Evolutionary conservation across 306 rosid species (phyloP).

Genomic region (Amphicarpaea edgeworthii): DNA sequence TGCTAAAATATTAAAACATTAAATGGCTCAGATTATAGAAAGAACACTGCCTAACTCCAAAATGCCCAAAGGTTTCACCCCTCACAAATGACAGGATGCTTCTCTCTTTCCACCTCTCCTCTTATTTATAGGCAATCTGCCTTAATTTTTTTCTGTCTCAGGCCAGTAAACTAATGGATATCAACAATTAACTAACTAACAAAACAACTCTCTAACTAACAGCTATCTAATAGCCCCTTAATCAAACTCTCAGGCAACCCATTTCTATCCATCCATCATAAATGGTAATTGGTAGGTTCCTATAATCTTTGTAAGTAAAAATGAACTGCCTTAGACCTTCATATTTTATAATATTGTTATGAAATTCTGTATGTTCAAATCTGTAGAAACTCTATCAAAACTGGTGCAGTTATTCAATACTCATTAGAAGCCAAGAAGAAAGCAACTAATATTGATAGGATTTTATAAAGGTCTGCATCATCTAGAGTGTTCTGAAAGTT

Average conservation of each 20-base stretch:
- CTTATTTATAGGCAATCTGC: background rate
- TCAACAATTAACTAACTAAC: background rate
- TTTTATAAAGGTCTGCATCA: constrained; percentile 5
- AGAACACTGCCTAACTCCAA: background rate
- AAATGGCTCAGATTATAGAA: background rate
- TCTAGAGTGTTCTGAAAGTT: background rate
- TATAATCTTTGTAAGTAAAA: background rate
- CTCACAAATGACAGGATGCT: background rate
- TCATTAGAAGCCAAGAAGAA: constrained; percentile 19
- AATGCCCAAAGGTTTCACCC: background rate
- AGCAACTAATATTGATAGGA: background rate
- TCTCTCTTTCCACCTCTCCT: background rate
- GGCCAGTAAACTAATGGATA: background rate
- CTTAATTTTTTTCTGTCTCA: background rate
- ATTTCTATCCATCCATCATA: constrained; percentile 6
- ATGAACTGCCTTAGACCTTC: constrained; percentile 2
- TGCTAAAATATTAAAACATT: background rate
- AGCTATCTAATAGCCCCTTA: background rate
- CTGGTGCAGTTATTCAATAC: constrained; percentile 20
- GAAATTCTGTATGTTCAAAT: background rate
- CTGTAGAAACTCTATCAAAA: background rate
- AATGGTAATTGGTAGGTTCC: background rate
- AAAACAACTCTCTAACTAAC: background rate
- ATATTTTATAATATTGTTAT: background rate
- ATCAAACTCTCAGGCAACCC: constrained; percentile 3